These are phyloP conservation scores for Gracilaria caudata DNA, from an alignment of 23 red algal species.

Conservation along the genomic window DNA sequence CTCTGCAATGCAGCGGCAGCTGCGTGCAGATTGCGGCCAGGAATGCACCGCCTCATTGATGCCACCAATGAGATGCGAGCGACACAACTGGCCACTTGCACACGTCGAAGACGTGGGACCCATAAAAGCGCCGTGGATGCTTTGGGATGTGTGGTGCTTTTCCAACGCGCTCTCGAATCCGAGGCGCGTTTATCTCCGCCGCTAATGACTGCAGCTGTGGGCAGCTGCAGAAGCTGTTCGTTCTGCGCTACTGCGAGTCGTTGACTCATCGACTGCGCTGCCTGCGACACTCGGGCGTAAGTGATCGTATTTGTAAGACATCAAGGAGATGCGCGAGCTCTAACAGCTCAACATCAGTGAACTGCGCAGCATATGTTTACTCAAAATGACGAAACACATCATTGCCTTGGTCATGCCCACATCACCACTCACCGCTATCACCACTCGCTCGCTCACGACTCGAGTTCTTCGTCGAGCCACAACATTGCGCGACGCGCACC, in stretches of 20 bases:
- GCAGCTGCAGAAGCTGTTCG: too few relatives aligned
- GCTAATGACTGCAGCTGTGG: too few relatives aligned
- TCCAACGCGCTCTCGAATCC: neutral
- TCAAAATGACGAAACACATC: constrained; percentile 17
- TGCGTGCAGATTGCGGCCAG: constrained; percentile 18
- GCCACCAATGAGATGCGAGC: too few relatives aligned
- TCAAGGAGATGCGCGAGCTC: too few relatives aligned
- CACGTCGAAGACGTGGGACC: too few relatives aligned
- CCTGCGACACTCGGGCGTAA: too few relatives aligned
- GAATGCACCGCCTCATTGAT: neutral
- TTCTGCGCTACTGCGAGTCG: too few relatives aligned
- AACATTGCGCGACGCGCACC: neutral
- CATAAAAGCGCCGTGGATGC: too few relatives aligned
- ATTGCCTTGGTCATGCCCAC: neutral
- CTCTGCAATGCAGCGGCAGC: neutral
- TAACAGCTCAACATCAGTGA: too few relatives aligned
- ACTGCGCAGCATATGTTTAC: neutral
- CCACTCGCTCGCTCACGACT: constrained; percentile 4
- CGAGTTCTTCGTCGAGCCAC: constrained; percentile 21
- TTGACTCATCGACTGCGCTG: too few relatives aligned
- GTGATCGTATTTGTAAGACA: too few relatives aligned
- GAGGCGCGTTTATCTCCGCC: neutral
- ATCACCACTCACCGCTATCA: constrained; percentile 38
- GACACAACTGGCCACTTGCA: too few relatives aligned
- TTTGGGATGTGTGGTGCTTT: neutral